Evolutionary conservation across 2,329 filamentous ascomycete species (phyloP).

Genomic region (Alternaria brassicicola): DNA sequence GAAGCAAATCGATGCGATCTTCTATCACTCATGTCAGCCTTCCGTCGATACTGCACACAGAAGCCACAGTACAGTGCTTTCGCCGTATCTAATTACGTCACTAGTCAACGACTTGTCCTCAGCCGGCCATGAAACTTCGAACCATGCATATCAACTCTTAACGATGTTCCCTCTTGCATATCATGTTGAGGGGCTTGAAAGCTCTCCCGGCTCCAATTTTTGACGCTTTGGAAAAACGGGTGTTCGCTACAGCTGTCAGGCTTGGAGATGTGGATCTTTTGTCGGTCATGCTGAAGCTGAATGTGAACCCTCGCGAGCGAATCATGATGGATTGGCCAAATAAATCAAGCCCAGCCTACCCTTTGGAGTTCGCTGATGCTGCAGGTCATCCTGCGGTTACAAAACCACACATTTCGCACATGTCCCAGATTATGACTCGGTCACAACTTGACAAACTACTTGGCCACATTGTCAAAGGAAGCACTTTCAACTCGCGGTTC

Average conservation of each 20-base stretch:
- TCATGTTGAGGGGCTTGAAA: not conserved
- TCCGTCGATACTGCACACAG: not conserved
- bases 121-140: not conserved
- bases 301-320: not conserved
- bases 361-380: not conserved
- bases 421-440: not conserved
- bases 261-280: not conserved
- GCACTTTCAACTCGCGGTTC: not conserved
- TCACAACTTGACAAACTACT: not conserved
- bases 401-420: accelerated
- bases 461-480: not conserved
- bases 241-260: not conserved
- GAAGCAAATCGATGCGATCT: not conserved
- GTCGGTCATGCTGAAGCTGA: not conserved
- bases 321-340: not conserved
- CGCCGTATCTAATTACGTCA: not conserved
- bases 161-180: not conserved
- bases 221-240: not conserved
- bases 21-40: not conserved
- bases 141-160: not conserved
- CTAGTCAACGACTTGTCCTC: not conserved
- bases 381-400: not conserved
- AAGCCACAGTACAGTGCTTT: not conserved
- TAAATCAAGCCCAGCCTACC: not conserved
- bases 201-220: not conserved